Percentiles rank a stretch among this genome's conserved stretches.
phyloP scores from a whole-genome alignment of 2,329 filamentous ascomycete genomes.

The Massarina eburnea region DNA sequence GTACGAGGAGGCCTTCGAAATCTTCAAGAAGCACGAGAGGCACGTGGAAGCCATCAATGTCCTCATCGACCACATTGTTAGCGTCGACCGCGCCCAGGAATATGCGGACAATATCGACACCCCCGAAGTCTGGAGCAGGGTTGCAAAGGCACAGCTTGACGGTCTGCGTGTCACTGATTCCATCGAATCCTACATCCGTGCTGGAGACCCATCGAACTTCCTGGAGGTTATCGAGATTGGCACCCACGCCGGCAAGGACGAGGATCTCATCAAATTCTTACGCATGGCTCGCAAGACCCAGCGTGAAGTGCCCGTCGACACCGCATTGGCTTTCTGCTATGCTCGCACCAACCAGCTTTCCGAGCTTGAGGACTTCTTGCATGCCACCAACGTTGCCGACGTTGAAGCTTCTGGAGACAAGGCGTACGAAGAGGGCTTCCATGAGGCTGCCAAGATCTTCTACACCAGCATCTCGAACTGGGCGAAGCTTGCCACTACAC shows the following conservation, averaged over 20 bases:
- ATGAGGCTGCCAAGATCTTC: conserved; percentile 98
- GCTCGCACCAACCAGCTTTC: conserved; percentile 87
- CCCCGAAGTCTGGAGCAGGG: conserved; percentile 96
- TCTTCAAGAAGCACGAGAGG: conserved; percentile 96
- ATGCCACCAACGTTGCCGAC: conserved; percentile 90
- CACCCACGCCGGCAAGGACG: conserved; percentile 93
- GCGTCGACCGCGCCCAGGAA: conserved; percentile 93
- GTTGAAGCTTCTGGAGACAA: conserved; percentile 97
- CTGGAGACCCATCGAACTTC: conserved; percentile 89
- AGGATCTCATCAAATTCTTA: conserved; percentile 94
- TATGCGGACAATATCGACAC: conserved; percentile 94
- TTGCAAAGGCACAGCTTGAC: conserved; percentile 96
- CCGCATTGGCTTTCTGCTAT: conserved; percentile 88
- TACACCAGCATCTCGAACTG: conserved; percentile 98
- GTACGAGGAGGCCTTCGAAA: conserved; percentile 95
- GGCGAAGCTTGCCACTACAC: conserved; percentile 96
- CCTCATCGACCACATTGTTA: conserved; percentile 93
- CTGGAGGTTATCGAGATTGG: conserved; percentile 94
- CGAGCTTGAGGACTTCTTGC: conserved; percentile 95
- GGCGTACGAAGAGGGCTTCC: conserved; percentile 90
- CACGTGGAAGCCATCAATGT: conserved; percentile 86
- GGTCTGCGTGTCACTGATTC: conserved; percentile 89
- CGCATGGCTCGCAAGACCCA: conserved; percentile 97
- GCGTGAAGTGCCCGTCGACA: conserved; percentile 91
- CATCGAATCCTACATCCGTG: conserved; percentile 97